Percentiles rank a stretch among this genome's conserved stretches.
phyloP scores from a whole-genome alignment of 805 yeast species.

The Ogataea nakhonphanomensis region DNA sequence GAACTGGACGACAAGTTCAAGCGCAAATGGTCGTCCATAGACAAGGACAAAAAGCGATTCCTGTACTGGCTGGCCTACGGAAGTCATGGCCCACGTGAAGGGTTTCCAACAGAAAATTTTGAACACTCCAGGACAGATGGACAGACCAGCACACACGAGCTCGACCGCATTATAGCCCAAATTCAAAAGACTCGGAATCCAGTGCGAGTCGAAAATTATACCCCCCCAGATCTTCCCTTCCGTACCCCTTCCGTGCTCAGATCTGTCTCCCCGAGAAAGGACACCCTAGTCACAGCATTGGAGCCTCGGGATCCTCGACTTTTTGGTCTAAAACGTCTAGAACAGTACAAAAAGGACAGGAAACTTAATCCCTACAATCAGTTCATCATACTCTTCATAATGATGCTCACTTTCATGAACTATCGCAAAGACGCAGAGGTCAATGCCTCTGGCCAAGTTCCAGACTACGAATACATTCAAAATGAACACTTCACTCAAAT shows the following conservation, averaged over 20 bases:
- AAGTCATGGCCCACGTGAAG: constrained; percentile 65
- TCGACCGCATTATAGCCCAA: constrained; percentile 14
- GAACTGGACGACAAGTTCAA: constrained; percentile 43
- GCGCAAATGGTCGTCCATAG: constrained; percentile 53
- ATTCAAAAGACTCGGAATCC: constrained; percentile 1
- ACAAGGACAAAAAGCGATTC: constrained; percentile 48
- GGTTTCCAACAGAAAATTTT: constrained; percentile 32
- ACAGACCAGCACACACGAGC: neutral
- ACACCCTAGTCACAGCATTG: constrained; percentile 33
- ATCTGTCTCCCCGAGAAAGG: constrained; percentile 27
- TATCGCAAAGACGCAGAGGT: constrained; percentile 49
- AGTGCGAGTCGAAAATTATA: constrained; percentile 8
- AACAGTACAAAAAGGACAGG: constrained; percentile 43
- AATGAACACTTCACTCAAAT: constrained; percentile 13
- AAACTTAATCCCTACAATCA: constrained; percentile 59
- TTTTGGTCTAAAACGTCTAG: constrained; percentile 40
- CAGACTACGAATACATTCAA: constrained; percentile 28
- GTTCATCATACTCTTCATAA: constrained; percentile 46
- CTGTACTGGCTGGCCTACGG: constrained; percentile 66
- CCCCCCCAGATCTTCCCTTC: constrained; percentile 63
- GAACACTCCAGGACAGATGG: constrained; percentile 2
- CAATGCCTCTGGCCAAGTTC: constrained; percentile 29
- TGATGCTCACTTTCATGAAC: constrained; percentile 48
- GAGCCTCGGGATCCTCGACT: constrained; percentile 36
- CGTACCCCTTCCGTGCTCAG: constrained; percentile 36